These are phyloP conservation scores for Paraurostyla sp. DNA, from an alignment of 73 alveolate genomes.

Conservation along the genomic window DNA sequence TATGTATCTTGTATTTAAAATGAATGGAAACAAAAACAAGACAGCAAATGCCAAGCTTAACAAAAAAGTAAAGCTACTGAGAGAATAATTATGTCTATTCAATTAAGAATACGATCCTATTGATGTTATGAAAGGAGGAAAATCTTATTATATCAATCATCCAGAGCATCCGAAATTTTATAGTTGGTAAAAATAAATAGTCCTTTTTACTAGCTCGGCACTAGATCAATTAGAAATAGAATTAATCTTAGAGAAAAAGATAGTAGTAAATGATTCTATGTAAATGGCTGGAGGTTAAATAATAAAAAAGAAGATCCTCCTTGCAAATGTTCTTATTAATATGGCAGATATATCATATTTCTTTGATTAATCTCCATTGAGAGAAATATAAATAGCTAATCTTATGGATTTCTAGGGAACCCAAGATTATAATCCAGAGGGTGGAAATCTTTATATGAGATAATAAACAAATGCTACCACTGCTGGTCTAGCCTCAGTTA, in stretches of 20 bases:
- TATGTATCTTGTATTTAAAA: background rate
- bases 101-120: conserved; percentile 29
- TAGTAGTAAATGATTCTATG: background rate
- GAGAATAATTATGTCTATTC: conserved; percentile 8
- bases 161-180: background rate
- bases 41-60: background rate
- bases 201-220: background rate
- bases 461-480: background rate
- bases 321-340: background rate
- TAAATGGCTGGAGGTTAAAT: too few species aligned
- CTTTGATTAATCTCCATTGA: background rate
- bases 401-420: conserved; percentile 24
- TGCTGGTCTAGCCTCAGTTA: background rate
- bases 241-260: background rate
- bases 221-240: conserved; percentile 24
- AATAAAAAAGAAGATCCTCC: background rate
- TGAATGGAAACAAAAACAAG: conserved; percentile 36
- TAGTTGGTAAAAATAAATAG: background rate
- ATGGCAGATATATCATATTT: conserved; percentile 31
- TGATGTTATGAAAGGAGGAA: conserved; percentile 31
- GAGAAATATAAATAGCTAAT: background rate
- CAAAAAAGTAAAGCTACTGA: background rate
- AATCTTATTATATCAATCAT: background rate
- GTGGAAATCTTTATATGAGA: too few species aligned
- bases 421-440: background rate